Evolutionary conservation across 2,329 filamentous ascomycete species (phyloP).

Genomic region (Hypoxylon sp.): DNA sequence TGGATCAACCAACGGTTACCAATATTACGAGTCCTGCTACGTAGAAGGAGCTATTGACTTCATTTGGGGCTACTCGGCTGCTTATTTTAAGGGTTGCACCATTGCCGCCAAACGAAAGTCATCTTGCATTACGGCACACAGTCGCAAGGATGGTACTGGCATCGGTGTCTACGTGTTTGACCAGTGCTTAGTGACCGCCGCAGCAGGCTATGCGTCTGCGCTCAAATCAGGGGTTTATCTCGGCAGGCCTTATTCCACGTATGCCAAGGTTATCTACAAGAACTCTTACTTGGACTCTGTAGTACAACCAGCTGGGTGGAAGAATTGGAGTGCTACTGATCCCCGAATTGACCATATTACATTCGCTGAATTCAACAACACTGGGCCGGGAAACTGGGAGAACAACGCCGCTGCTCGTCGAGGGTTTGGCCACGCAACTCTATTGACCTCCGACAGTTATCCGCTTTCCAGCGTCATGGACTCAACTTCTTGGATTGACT

Average conservation of each 20-base stretch:
- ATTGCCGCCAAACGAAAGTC: constrained; percentile 18
- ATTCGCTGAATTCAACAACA: constrained; percentile 24
- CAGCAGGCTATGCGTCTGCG: constrained; percentile 3
- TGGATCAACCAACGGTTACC: constrained; percentile 17
- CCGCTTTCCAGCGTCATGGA: constrained; percentile 17
- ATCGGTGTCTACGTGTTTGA: constrained; percentile 19
- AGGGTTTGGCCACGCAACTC: constrained; percentile 9
- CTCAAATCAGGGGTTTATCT: constrained; percentile 22
- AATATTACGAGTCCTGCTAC: constrained; percentile 29
- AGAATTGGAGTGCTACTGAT: constrained; percentile 18
- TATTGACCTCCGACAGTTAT: constrained; percentile 9
- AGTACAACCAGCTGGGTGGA: constrained; percentile 20
- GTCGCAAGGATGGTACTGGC: constrained; percentile 1
- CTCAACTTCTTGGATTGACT: constrained; percentile 18
- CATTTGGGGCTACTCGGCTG: constrained; percentile 18
- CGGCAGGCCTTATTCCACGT: constrained; percentile 22
- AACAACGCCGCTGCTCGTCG: constrained; percentile 12
- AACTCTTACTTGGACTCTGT: constrained; percentile 22
- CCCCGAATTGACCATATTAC: constrained; percentile 16
- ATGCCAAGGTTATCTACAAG: constrained; percentile 19
- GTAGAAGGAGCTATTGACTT: constrained; percentile 27
- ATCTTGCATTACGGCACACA: constrained; percentile 21
- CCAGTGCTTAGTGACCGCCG: constrained; percentile 21
- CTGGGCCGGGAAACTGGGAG: constrained; percentile 22
- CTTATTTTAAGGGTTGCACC: constrained; percentile 22